These are phyloP conservation scores for Plantago major DNA, from an alignment of 257 asterid species.

Conservation along the genomic window DNA sequence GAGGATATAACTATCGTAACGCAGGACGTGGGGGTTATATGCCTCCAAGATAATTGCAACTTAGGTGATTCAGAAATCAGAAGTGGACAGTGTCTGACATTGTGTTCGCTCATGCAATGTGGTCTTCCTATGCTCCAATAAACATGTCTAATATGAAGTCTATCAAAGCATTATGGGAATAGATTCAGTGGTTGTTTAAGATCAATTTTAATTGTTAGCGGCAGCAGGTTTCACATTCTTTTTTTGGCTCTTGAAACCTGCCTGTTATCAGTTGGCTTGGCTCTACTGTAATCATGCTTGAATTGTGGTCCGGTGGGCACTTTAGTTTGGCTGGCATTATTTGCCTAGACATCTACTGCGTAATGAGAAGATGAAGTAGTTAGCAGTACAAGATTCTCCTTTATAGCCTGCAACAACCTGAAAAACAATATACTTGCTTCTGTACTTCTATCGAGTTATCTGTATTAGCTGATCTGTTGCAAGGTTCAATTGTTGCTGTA, in stretches of 20 bases:
- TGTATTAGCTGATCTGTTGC: background rate
- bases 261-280: background rate
- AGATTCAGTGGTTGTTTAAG: background rate
- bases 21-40: constrained; percentile 5
- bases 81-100: background rate
- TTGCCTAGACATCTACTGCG: background rate
- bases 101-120: background rate
- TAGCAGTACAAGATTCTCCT: background rate
- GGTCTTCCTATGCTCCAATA: background rate
- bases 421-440: background rate
- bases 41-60: background rate
- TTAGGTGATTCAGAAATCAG: background rate
- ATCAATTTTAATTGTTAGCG: background rate
- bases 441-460: background rate
- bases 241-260: constrained; percentile 13
- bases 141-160: background rate
- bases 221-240: background rate
- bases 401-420: background rate
- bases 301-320: background rate
- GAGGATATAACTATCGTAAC: constrained; percentile 39
- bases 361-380: background rate
- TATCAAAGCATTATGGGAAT: background rate
- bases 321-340: background rate
- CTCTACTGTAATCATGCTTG: background rate
- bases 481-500: background rate